Percentiles rank a stretch among this genome's conserved stretches.
Evolutionary conservation across 805 yeast genomes (phyloP).

Genomic region (Zygosaccharomyces lentus): DNA sequence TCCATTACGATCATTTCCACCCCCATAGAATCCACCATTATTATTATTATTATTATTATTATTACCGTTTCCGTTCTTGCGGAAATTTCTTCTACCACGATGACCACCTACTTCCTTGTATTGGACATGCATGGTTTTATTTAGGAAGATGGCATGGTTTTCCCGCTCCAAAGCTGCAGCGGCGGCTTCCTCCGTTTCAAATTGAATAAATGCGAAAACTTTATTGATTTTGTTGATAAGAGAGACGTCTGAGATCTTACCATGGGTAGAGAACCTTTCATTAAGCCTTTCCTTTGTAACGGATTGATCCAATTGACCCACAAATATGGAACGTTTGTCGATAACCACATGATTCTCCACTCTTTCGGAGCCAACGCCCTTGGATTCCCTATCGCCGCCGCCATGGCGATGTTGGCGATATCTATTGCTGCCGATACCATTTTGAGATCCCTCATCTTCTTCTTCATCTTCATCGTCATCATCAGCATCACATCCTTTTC

Average conservation of each 20-base stretch:
- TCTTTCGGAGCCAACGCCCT: conserved; percentile 22
- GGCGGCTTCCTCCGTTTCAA: conserved; percentile 62
- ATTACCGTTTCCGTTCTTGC: conserved; percentile 27
- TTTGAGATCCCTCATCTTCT: conserved; percentile 3
- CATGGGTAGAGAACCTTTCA: conserved; percentile 63
- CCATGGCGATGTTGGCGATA: background rate
- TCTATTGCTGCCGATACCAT: conserved; percentile 4
- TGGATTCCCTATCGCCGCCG: background rate
- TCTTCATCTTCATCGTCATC: conserved; percentile 8
- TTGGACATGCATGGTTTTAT: conserved; percentile 80
- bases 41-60: conserved; percentile 15
- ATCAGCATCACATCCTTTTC: conserved; percentile 3
- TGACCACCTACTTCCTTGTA: conserved; percentile 53
- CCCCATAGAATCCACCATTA: conserved; percentile 18
- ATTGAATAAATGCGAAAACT: conserved; percentile 72
- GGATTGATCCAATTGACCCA: conserved; percentile 62
- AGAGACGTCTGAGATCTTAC: conserved; percentile 53
- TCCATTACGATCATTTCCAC: conserved; percentile 18
- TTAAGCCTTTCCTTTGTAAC: conserved; percentile 52
- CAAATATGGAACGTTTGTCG: conserved; percentile 70
- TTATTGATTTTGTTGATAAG: conserved; percentile 49
- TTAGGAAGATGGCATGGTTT: conserved; percentile 71
- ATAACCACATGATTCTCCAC: conserved; percentile 37
- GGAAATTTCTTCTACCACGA: conserved; percentile 21
- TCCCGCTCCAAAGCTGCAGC: conserved; percentile 84